These are phyloP conservation scores for Cladobotryum mycophilum DNA, from an alignment of 2,329 filamentous ascomycete genomes.

Conservation along the genomic window DNA sequence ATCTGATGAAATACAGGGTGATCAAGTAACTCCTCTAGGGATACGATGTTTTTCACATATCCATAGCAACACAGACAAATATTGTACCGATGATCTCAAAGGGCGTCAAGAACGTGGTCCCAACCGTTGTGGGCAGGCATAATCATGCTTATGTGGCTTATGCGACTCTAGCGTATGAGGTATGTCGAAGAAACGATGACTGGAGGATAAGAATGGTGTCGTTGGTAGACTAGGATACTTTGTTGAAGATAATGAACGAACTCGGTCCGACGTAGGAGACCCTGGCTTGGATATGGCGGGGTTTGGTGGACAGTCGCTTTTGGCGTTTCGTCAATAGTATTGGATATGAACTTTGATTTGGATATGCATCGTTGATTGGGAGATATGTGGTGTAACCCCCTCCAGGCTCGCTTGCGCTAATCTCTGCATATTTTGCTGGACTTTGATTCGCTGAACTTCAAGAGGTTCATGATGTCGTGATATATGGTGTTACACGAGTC, in stretches of 20 bases:
- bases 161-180: too few species aligned
- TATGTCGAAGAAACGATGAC: too few species aligned
- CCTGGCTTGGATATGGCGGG: too few species aligned
- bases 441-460: background rate
- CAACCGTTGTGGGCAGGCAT: background rate
- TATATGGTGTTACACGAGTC: background rate
- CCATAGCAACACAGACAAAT: background rate
- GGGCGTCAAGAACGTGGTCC: background rate
- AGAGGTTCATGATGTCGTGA: background rate
- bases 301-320: too few species aligned
- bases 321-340: too few species aligned
- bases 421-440: background rate
- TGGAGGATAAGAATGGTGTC: too few species aligned
- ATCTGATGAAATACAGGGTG: too few species aligned
- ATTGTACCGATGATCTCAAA: background rate
- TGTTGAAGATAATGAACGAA: too few species aligned
- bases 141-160: background rate
- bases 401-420: slow-evolving; percentile 1
- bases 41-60: background rate
- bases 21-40: too few species aligned
- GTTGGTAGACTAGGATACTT: too few species aligned
- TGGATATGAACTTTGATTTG: background rate
- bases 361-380: background rate
- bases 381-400: slow-evolving; percentile 1
- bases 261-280: too few species aligned